Conservation (phyloP, 495 filamentous ascomycete species). For the Sordaria brevicollis region DNA sequence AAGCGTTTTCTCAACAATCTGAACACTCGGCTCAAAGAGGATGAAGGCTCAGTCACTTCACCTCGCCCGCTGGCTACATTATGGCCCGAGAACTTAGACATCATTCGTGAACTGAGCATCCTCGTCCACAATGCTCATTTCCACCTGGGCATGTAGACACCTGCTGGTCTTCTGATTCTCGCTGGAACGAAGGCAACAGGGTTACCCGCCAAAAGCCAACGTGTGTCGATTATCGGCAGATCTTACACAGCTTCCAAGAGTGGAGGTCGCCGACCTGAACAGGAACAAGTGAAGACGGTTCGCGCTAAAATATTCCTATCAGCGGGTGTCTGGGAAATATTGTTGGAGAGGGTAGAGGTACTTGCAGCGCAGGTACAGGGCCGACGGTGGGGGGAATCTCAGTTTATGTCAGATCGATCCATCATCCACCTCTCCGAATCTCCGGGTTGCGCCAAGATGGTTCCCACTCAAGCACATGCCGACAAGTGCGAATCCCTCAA, state of each 20-base stretch:
- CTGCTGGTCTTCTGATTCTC: neutral
- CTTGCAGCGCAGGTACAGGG: neutral
- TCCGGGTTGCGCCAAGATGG: conserved; percentile 2
- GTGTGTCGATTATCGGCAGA: neutral
- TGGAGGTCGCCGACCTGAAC: neutral
- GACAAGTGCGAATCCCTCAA: neutral
- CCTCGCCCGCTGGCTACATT: no score
- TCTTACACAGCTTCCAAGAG: neutral
- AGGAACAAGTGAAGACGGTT: neutral
- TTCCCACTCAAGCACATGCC: neutral
- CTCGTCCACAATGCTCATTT: neutral
- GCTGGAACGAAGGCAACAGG: neutral
- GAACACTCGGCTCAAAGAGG: neutral
- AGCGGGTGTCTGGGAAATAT: neutral
- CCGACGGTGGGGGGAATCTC: neutral
- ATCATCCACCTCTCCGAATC: conserved; percentile 11
- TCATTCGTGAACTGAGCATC: neutral
- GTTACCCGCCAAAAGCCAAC: neutral
- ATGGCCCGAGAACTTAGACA: no score
- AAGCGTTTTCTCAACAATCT: neutral
- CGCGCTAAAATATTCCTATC: neutral
- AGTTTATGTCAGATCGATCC: conserved; percentile 1
- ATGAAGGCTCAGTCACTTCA: neutral
- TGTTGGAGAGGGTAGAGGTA: neutral
- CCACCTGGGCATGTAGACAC: neutral